Percentiles rank a stretch among this genome's conserved stretches.
Conservation (phyloP, 495 filamentous ascomycete species). For the Friedmanniomyces simplex region DNA sequence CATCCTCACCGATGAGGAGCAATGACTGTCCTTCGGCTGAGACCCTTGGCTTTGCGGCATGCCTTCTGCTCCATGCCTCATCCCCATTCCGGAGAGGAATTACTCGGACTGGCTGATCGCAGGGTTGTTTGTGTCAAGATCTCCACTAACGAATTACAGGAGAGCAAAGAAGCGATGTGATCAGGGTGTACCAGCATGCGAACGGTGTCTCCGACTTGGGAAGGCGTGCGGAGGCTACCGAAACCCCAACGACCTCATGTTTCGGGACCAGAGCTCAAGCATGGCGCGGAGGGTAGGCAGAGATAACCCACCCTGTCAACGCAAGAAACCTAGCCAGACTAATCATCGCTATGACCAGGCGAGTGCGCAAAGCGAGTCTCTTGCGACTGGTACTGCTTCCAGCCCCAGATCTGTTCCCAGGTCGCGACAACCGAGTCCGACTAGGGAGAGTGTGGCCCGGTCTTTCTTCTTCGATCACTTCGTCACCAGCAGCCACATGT, state of each 20-base stretch:
- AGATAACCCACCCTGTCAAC: not conserved
- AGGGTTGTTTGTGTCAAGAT: not conserved
- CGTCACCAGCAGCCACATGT: conserved; percentile 1
- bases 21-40: not conserved
- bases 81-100: too few species aligned
- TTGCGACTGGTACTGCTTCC: not conserved
- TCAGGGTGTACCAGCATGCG: conserved; percentile 11
- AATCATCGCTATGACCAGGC: not conserved
- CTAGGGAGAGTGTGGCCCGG: not conserved
- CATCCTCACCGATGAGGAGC: too few species aligned
- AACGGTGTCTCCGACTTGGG: conserved; percentile 11
- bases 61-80: too few species aligned
- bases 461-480: conserved; percentile 13
- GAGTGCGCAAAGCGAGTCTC: not conserved
- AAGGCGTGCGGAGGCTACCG: conserved; percentile 17
- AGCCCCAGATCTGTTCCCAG: not conserved
- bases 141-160: conserved; percentile 1
- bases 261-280: conserved; percentile 9
- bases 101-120: too few species aligned
- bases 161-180: conserved; percentile 15
- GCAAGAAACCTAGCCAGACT: not conserved
- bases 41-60: not conserved
- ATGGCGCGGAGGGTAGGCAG: not conserved
- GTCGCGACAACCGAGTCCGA: not conserved
- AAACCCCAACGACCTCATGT: conserved; percentile 9